Conservation (phyloP, 2,329 filamentous ascomycete species). For the Myriosclerotinia curreyana region DNA sequence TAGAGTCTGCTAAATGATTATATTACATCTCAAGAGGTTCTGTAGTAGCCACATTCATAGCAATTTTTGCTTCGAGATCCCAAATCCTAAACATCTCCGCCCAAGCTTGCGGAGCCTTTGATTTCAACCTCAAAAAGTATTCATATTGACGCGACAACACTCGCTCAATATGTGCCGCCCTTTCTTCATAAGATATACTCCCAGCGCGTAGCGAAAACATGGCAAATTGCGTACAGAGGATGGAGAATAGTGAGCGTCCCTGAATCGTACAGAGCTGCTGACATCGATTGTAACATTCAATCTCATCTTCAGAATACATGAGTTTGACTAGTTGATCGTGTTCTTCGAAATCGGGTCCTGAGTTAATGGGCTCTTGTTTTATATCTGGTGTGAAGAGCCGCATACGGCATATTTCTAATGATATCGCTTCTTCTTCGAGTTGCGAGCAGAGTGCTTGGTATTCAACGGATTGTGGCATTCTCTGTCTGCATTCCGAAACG, state of each 20-base stretch:
- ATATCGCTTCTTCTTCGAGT: not conserved
- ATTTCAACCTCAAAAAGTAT: not conserved
- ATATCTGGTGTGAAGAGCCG: not conserved
- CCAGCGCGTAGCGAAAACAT: not conserved
- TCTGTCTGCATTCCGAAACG: not conserved
- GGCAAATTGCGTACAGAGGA: not conserved
- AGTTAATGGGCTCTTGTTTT: not conserved
- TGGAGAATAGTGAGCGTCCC: not conserved
- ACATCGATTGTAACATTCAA: not conserved
- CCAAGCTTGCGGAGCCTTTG: not conserved
- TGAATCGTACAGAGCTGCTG: not conserved
- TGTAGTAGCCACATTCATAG: too few species aligned
- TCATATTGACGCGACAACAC: not conserved
- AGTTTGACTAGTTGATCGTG: not conserved
- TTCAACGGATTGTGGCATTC: not conserved
- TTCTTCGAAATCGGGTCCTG: not conserved
- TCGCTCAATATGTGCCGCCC: not conserved
- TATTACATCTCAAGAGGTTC: too few species aligned
- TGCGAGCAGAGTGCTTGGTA: not conserved
- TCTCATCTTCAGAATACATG: not conserved
- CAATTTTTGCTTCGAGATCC: not conserved
- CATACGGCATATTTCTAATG: not conserved
- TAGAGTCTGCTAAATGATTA: too few species aligned
- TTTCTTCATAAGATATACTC: not conserved
- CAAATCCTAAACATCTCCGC: not conserved